These are phyloP conservation scores for Penicillium sp. DNA, from an alignment of 2,329 filamentous ascomycete species.

Conservation along the genomic window DNA sequence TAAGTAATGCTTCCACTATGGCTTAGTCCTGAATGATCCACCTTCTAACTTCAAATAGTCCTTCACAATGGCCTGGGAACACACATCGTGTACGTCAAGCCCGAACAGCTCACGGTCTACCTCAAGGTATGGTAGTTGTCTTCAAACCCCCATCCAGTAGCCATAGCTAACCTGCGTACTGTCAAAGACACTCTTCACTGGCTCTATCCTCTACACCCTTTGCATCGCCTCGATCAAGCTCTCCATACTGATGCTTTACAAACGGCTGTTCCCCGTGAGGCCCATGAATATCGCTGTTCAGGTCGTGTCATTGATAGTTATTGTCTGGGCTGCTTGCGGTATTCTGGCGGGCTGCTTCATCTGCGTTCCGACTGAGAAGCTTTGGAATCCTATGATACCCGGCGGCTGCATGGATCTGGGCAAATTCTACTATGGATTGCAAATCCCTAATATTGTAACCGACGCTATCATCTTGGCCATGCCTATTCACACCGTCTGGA, in stretches of 20 bases:
- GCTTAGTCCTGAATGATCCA: neutral
- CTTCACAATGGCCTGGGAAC: constrained; percentile 29
- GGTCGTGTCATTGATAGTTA: constrained; percentile 23
- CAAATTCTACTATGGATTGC: constrained; percentile 32
- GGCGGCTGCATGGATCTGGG: constrained; percentile 30
- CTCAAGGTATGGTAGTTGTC: constrained; percentile 20
- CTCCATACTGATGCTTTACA: constrained; percentile 33
- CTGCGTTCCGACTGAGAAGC: constrained; percentile 29
- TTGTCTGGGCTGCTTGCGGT: constrained; percentile 29
- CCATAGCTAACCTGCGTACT: neutral
- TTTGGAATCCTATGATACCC: constrained; percentile 26
- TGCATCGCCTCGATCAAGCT: constrained; percentile 32
- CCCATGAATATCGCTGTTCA: constrained; percentile 26
- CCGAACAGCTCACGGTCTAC: constrained; percentile 23
- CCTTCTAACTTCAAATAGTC: constrained; percentile 14
- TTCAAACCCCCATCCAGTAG: neutral
- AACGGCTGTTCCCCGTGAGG: constrained; percentile 27
- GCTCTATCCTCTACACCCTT: constrained; percentile 27
- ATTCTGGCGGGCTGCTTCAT: constrained; percentile 28
- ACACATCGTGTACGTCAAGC: constrained; percentile 21
- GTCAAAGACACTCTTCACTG: constrained; percentile 25
- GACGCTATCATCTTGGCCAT: constrained; percentile 33
- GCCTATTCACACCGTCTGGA: constrained; percentile 31
- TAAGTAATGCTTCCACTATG: constrained; percentile 9
- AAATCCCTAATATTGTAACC: constrained; percentile 34